Conservation (phyloP, 2,329 filamentous ascomycete species). For the Rosellinia necatrix region DNA sequence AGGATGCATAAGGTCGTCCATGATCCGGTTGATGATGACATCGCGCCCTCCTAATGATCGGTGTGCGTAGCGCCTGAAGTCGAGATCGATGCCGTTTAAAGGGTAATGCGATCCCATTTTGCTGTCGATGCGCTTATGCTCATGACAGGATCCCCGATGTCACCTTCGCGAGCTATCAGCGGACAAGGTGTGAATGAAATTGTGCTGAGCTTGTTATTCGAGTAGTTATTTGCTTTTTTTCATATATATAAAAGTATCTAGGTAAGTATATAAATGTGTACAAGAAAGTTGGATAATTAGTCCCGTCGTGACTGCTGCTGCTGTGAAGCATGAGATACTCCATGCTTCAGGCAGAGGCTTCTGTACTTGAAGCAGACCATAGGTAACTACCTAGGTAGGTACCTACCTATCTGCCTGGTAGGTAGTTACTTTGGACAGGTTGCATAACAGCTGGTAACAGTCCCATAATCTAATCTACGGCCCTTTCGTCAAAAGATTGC, state of each 20-base stretch:
- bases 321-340: too few species aligned
- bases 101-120: slow-evolving; percentile 40
- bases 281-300: background rate
- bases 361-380: too few species aligned
- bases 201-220: background rate
- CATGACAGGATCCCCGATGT: background rate
- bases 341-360: too few species aligned
- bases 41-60: slow-evolving; percentile 39
- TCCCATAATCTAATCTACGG: too few species aligned
- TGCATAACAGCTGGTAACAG: too few species aligned
- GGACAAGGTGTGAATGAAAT: background rate
- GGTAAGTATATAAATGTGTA: too few species aligned
- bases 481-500: too few species aligned
- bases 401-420: too few species aligned
- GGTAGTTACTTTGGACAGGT: too few species aligned
- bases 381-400: too few species aligned
- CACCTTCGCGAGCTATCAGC: background rate
- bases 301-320: too few species aligned
- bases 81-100: slow-evolving; percentile 40
- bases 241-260: too few species aligned
- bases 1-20: slow-evolving; percentile 39
- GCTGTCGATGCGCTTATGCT: slow-evolving; percentile 1
- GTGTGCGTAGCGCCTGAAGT: slow-evolving; percentile 43
- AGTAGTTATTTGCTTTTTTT: background rate
- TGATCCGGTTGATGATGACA: slow-evolving; percentile 40